phyloP scores from a whole-genome alignment of 1,284 basidiomycete species.

The Xerocomus amazonicus region DNA sequence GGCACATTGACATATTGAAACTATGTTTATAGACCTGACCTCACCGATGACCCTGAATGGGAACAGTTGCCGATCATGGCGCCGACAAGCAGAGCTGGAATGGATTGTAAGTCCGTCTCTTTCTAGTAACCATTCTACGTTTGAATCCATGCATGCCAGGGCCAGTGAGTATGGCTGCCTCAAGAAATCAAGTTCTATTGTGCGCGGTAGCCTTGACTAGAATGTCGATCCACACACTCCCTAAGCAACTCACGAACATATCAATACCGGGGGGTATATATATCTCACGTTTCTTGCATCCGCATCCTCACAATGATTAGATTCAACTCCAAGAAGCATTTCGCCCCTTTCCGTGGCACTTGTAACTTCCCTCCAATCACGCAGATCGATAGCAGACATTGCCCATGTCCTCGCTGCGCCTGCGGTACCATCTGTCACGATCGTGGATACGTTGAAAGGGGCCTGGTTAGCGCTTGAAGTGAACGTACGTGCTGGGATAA shows the following conservation, averaged over 20 bases:
- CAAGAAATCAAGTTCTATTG: constrained; percentile 55
- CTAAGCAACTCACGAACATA: constrained; percentile 30
- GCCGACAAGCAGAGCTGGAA: constrained; percentile 40
- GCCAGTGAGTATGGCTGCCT: constrained; percentile 46
- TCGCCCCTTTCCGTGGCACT: constrained; percentile 36
- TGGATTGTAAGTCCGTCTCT: constrained; percentile 41
- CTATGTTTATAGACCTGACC: constrained; percentile 43
- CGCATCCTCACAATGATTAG: constrained; percentile 15
- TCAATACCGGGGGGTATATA: constrained; percentile 22
- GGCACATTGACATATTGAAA: constrained; percentile 1
- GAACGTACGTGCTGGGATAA: constrained; percentile 33
- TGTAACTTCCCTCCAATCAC: constrained; percentile 43
- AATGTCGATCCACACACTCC: constrained; percentile 48
- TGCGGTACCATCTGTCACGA: constrained; percentile 37
- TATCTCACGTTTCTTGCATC: not conserved
- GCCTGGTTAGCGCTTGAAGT: constrained; percentile 42
- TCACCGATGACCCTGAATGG: constrained; percentile 52
- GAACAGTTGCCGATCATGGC: constrained; percentile 45
- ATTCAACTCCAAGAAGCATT: constrained; percentile 10
- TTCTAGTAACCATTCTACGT: not conserved
- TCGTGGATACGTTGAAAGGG: constrained; percentile 43
- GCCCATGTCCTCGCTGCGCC: constrained; percentile 46
- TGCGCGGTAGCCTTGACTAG: constrained; percentile 47
- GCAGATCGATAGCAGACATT: constrained; percentile 51
- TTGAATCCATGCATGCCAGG: constrained; percentile 34